These are phyloP conservation scores for Aspergillus sergii DNA, from an alignment of 2,329 filamentous ascomycete genomes.

Conservation along the genomic window DNA sequence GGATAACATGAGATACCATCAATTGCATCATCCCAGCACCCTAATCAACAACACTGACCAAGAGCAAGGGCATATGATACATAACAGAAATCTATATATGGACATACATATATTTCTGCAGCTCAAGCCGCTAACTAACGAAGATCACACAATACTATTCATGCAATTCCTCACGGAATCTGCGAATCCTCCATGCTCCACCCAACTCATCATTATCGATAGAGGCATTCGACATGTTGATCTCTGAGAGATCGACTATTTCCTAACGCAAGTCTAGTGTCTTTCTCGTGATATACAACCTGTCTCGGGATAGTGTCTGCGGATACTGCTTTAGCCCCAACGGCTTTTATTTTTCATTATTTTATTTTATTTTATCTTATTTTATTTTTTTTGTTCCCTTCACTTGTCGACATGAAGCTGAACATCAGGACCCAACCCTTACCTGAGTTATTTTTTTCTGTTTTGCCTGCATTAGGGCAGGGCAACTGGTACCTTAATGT, in stretches of 20 bases:
- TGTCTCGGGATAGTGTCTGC: not conserved
- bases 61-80: not conserved
- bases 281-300: not conserved
- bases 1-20: not conserved
- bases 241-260: not conserved
- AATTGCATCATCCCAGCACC: not conserved
- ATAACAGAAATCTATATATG: not conserved
- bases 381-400: no score
- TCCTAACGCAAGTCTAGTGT: not conserved
- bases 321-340: not conserved
- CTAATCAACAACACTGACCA: not conserved
- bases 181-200: not conserved
- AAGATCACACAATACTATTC: not conserved
- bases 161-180: not conserved
- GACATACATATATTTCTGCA: not conserved
- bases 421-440: not conserved
- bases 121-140: not conserved
- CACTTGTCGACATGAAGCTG: no score
- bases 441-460: not conserved
- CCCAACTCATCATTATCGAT: not conserved
- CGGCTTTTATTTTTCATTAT: not conserved
- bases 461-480: not conserved
- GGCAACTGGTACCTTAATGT: not conserved
- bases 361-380: no score
- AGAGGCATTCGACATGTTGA: not conserved